Base-by-base conservation (phyloP, 2,329 filamentous ascomycete genomes). In the Colletotrichum sublineola region DNA sequence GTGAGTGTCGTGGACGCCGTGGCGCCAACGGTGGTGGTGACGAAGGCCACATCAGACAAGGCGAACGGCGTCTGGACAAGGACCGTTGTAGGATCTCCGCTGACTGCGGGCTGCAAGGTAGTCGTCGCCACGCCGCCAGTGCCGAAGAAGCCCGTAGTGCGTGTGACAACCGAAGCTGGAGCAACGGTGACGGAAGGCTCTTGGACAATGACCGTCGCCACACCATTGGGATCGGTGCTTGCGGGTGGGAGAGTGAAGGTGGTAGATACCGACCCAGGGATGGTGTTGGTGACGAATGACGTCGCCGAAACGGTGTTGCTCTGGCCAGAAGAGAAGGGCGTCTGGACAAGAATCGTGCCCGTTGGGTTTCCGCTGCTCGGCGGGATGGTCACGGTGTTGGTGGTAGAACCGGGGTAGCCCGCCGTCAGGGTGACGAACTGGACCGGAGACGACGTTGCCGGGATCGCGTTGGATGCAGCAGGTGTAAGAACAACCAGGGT, bases 401-500 rank as follows among this genome's bases (percentile, higher is more conserved):
- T 52, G 12, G 6, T 18, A 31, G 50, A 5, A 6, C 66, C 66
- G 3, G 58, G 48, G 29, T 63, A 68, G 1, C 66, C 66, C 40
- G 20, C 33, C 9, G 66, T 68, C 14, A 50, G 20, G 15, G 66
- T 68, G 18, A 63, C 20, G 29, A 40, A 56, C 31, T 48, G 18
- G 14, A 60, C 36, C 2, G 58, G 50, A 15, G 66, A 40, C 20
- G 66, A 48, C 9, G 44, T 31, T 5, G 53, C 14, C 12, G 63
- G 48, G 11, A 15, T 12, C 18, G 6, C 66, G 31, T 36, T 50
- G 24, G 57, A 7, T 9, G 33, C 31, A 12, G 48, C 64, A 4
- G 70, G 70, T 11, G 67, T 69, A 9, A 73, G 60, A 5, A 73
- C 40, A 12, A 73, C 67, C 66, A 69, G n/a, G 2, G 70, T 73